phyloP scores from a whole-genome alignment of 345 rosid species.

The Laguncularia racemosa region DNA sequence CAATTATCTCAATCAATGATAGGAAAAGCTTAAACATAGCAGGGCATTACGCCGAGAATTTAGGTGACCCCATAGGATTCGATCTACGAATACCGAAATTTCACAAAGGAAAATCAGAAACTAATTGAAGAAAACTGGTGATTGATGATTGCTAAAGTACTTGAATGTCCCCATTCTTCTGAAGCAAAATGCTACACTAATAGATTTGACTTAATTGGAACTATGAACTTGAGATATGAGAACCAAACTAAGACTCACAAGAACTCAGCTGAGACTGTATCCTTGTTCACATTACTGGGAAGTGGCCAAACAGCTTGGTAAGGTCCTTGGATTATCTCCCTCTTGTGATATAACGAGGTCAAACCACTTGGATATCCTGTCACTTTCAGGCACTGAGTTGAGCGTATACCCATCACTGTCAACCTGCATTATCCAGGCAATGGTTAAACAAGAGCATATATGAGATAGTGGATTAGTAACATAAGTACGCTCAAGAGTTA shows the following conservation, averaged over 20 bases:
- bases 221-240: background rate
- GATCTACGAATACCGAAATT: no score
- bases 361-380: constrained; percentile 18
- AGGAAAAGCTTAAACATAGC: no score
- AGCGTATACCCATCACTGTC: constrained; percentile 46
- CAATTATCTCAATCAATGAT: no score
- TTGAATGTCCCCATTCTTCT: no score
- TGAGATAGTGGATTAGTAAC: no score
- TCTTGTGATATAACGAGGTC: constrained; percentile 40
- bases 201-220: background rate
- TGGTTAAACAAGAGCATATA: background rate
- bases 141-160: no score
- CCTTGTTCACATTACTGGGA: constrained; percentile 51
- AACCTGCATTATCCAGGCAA: constrained; percentile 30
- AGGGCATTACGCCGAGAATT: no score
- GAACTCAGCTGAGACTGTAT: constrained; percentile 58
- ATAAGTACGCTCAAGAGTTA: no score
- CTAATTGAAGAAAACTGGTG: no score
- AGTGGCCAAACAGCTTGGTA: constrained; percentile 63
- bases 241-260: constrained; percentile 37
- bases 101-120: no score
- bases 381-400: constrained; percentile 17
- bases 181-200: no score
- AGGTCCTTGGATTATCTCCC: constrained; percentile 51
- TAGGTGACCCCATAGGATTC: no score